Evolutionary conservation across 306 rosid species (phyloP).

Genomic region (Vicia villosa): DNA sequence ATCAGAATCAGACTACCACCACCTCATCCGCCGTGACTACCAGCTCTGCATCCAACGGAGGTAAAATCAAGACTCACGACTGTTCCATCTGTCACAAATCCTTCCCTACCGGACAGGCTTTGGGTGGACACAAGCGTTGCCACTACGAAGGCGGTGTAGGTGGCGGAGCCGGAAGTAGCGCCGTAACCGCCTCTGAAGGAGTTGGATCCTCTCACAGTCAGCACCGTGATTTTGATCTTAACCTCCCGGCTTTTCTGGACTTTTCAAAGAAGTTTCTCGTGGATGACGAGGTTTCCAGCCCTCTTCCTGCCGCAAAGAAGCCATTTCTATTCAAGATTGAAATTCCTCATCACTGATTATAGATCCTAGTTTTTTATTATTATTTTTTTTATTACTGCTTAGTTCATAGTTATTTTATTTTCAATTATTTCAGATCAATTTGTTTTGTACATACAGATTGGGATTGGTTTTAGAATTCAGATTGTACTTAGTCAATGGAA

Average conservation of each 20-base stretch:
- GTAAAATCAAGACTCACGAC: conserved; percentile 54
- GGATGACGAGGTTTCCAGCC: conserved; percentile 94
- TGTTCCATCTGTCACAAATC: conserved; percentile 94
- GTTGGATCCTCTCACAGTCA: conserved; percentile 75
- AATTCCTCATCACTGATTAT: conserved; percentile 36
- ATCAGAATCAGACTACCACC: conserved; percentile 63
- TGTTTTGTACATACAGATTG: conserved; percentile 46
- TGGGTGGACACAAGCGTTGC: conserved; percentile 98
- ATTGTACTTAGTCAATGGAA: conserved; percentile 34
- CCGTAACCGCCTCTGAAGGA: conserved; percentile 75
- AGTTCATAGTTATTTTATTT: not conserved
- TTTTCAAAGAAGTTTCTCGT: conserved; percentile 49
- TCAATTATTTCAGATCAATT: conserved; percentile 20
- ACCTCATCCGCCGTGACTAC: conserved; percentile 59
- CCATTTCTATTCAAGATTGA: conserved; percentile 58
- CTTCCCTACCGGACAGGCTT: conserved; percentile 90
- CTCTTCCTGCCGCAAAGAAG: conserved; percentile 61
- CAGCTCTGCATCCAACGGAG: conserved; percentile 52
- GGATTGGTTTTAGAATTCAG: conserved; percentile 29
- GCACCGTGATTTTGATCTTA: conserved; percentile 78
- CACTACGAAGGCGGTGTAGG: conserved; percentile 83
- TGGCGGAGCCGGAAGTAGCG: conserved; percentile 47
- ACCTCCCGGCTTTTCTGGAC: conserved; percentile 85
- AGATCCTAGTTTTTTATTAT: not conserved
- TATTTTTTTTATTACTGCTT: not conserved